Conservation (phyloP, 1,284 basidiomycete species). For the Cutaneotrichosporon dermatis region DNA sequence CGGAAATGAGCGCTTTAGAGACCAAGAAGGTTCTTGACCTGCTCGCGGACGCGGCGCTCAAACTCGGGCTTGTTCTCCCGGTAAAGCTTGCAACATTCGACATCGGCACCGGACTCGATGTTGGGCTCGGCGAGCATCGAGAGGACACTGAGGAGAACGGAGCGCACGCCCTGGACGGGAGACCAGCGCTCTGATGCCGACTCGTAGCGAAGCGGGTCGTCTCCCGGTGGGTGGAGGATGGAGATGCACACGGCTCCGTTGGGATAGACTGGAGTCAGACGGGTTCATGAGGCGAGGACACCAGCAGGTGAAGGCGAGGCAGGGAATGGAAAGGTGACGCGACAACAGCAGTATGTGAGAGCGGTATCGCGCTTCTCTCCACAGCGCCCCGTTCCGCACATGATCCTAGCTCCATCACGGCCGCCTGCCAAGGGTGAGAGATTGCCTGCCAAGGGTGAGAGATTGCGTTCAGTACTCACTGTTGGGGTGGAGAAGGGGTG, state of each 20-base stretch:
- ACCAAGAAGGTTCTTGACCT: conserved; percentile 52
- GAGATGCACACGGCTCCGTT: conserved; percentile 97
- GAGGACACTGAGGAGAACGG: conserved; percentile 90
- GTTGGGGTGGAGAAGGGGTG: conserved; percentile 95
- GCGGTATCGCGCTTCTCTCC: too few relatives aligned
- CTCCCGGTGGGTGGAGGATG: conserved; percentile 94
- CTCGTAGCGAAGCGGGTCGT: conserved; percentile 70
- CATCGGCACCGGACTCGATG: conserved; percentile 94
- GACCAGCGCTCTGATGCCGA: conserved; percentile 96
- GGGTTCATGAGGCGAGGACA: background rate
- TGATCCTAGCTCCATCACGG: too few relatives aligned
- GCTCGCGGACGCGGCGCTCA: conserved; percentile 51
- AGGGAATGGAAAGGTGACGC: too few relatives aligned
- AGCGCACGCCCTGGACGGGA: conserved; percentile 82
- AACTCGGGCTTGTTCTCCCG: conserved; percentile 68
- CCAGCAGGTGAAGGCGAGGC: background rate
- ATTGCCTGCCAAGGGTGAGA: too few relatives aligned
- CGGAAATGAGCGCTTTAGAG: conserved; percentile 26
- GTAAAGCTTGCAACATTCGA: conserved; percentile 94
- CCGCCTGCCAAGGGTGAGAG: too few relatives aligned
- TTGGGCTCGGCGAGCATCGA: conserved; percentile 99
- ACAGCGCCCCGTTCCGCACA: too few relatives aligned
- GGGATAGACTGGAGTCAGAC: conserved; percentile 60
- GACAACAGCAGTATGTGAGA: too few relatives aligned
- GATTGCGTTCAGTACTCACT: conserved; percentile 56